Conservation (phyloP, 345 rosid species). For the Adansonia digitata region DNA sequence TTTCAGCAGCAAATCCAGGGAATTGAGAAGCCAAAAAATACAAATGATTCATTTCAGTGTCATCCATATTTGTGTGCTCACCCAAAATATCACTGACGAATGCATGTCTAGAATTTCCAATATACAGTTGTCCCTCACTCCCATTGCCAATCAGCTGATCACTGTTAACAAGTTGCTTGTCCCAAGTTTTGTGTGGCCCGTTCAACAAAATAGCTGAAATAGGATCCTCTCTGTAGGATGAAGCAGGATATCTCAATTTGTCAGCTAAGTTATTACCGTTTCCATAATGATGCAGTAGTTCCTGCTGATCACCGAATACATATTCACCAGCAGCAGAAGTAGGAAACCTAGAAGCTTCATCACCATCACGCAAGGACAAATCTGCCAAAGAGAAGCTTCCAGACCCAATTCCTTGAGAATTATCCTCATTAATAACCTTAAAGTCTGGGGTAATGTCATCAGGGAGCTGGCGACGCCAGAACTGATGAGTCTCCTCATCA, state of each 20-base stretch:
- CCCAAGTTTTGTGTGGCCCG: slow-evolving; percentile 64
- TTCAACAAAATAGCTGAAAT: slow-evolving; percentile 39
- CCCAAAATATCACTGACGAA: slow-evolving; percentile 49
- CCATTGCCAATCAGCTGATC: slow-evolving; percentile 56
- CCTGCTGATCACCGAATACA: slow-evolving; percentile 42
- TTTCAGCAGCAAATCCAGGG: slow-evolving; percentile 94
- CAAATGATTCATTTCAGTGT: slow-evolving; percentile 57
- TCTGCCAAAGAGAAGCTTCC: slow-evolving; percentile 64
- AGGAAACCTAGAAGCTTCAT: slow-evolving; percentile 49
- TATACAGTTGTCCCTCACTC: slow-evolving; percentile 46
- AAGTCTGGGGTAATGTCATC: slow-evolving; percentile 97
- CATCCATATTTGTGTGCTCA: slow-evolving; percentile 52
- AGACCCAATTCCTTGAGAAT: slow-evolving; percentile 44
- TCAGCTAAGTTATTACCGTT: slow-evolving; percentile 55
- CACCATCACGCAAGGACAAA: slow-evolving; percentile 59
- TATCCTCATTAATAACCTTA: slow-evolving; percentile 71
- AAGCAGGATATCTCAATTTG: slow-evolving; percentile 49
- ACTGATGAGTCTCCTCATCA: slow-evolving; percentile 90
- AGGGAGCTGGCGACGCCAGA: slow-evolving; percentile 92
- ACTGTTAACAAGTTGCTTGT: slow-evolving; percentile 54
- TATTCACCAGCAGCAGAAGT: slow-evolving; percentile 49
- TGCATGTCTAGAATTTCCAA: slow-evolving; percentile 48
- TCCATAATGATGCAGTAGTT: slow-evolving; percentile 41
- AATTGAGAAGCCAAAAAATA: slow-evolving; percentile 84
- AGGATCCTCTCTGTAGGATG: slow-evolving; percentile 64